Evolutionary conservation across 2,329 filamentous ascomycete species (phyloP), one percentile per base, ranked within the genome.

Genomic region (Tolypocladium amazonense): DNA sequence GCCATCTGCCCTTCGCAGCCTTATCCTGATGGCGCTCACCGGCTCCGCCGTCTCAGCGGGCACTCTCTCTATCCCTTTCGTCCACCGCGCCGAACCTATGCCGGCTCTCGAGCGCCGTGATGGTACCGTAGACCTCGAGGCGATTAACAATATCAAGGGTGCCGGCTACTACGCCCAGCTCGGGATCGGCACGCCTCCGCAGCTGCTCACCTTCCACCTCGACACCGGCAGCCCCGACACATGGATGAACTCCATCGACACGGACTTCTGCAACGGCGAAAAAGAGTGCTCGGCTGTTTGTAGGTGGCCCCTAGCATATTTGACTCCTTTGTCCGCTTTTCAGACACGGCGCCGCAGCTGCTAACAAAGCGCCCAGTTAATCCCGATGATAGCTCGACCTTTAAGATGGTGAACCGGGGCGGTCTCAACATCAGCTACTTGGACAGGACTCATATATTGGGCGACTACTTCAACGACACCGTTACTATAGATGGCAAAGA

Each of bases 161-260:
- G 82, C 80, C 39, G 78, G 80, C 20, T 86, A 85, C 72, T 84
- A 79, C 67, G 78, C 80, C 47, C 76, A 82, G 57, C 77, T 87
- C 52, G 72, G 73, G n/a, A 71, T 87, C 50, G 85, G 85, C 56
- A 85, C 83, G 0, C 85, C 85, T 0, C 73, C 75, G 0, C 84
- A 87, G 70, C 69, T 71, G 3, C 69, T 86, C 56, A 75, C 71
- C 58, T 75, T 87, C 65, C 75, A 82, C 58, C 76, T 87, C 62
- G 84, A 87, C 70, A 87, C 84, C 2, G 85, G 84, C 33, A 85
- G 81, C 69, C 84, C 81, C 63, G 85, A 87, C 67, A 79, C 83
- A 4, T 87, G 84, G 83, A 74, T 86, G 47, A 72, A 81, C 62
- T 83, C 86, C 5, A 76, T 79, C 15, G 74, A 74, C 56, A 90